phyloP scores from a whole-genome alignment of 192 early-diverging fungal species.

The Entomortierella lignicola region DNA sequence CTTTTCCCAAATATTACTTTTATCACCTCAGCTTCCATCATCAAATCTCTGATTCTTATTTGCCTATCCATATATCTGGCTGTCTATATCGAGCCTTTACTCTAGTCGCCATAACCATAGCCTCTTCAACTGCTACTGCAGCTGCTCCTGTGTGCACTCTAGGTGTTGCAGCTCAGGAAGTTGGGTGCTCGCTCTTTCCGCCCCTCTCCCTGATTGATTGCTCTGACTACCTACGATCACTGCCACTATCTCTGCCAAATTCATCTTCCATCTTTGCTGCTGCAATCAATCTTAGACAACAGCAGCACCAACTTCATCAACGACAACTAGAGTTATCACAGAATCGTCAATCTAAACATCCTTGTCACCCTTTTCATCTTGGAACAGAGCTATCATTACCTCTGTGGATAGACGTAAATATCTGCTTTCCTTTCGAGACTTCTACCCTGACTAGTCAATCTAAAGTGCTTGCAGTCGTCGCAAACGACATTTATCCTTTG shows the following conservation, averaged over 20 bases:
- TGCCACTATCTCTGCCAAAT: background rate
- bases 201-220: constrained; percentile 20
- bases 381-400: background rate
- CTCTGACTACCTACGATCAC: constrained; percentile 2
- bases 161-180: constrained; percentile 30
- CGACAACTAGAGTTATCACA: background rate
- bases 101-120: background rate
- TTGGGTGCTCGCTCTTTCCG: background rate
- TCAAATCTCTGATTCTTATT: background rate
- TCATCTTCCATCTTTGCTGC: background rate
- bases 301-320: background rate
- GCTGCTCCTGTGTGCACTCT: constrained; percentile 18
- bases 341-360: background rate
- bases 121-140: constrained; percentile 6
- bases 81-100: background rate
- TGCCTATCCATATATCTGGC: background rate
- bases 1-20: background rate
- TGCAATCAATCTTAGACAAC: background rate
- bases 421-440: background rate
- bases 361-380: background rate
- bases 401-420: constrained; percentile 5
- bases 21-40: background rate
- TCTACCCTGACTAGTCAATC: constrained; percentile 6
- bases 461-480: constrained; percentile 18
- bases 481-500: constrained; percentile 32